Conservation (phyloP, 192 early-diverging fungal species). For the Entrophospora sp. region DNA sequence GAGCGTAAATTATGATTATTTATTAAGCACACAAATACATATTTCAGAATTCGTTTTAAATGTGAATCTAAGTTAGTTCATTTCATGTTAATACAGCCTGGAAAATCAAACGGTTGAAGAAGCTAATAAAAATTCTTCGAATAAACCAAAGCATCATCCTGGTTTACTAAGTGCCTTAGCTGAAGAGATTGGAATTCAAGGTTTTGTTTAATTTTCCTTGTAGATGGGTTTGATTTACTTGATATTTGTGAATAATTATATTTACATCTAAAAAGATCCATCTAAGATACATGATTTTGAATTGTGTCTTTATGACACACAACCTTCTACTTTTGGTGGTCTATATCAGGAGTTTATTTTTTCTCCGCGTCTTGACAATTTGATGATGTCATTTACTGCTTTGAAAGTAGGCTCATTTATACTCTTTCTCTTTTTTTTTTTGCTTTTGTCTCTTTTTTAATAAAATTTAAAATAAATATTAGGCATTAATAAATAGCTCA, state of each 20-base stretch:
- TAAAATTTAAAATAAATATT: no score
- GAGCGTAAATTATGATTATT: constrained; percentile 42
- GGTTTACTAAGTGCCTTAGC: constrained; percentile 71
- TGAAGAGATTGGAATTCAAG: constrained; percentile 58
- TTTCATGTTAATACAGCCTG: no score
- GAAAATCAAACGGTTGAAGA: constrained; percentile 31
- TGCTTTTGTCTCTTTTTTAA: no score
- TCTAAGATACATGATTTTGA: constrained; percentile 93
- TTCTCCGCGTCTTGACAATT: constrained; percentile 88
- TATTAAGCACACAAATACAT: no score
- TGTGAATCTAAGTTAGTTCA: no score
- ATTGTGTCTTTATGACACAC: constrained; percentile 92
- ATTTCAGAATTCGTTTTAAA: no score
- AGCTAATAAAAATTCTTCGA: constrained; percentile 24
- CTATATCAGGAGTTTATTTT: constrained; percentile 88
- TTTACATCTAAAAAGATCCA: no score
- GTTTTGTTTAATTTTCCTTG: no score
- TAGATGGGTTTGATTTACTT: no score
- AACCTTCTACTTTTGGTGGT: constrained; percentile 82
- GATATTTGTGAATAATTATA: no score
- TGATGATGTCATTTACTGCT: constrained; percentile 86
- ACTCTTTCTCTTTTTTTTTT: no score
- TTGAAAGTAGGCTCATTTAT: no score
- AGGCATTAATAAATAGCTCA: constrained; percentile 47
- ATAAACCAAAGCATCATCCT: constrained; percentile 64